These are phyloP conservation scores for Chlamydomonas schloesseri DNA, from an alignment of 139 green algal species.

Conservation along the genomic window DNA sequence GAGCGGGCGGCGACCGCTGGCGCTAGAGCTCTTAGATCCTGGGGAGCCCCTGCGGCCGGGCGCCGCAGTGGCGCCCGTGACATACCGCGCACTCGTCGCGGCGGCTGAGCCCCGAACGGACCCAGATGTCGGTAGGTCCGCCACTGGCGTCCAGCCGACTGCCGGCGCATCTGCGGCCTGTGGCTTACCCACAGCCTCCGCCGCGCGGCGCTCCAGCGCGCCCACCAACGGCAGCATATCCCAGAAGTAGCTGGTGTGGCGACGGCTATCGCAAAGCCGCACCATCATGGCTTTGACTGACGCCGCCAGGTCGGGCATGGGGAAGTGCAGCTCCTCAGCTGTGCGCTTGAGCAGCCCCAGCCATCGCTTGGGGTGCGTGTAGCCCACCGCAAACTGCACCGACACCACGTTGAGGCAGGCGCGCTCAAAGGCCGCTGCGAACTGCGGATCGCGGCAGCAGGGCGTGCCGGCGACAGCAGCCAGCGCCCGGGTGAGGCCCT, in stretches of 20 bases:
- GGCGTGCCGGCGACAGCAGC: background rate
- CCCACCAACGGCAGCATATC: slow-evolving; percentile 38
- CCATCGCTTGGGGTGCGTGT: slow-evolving; percentile 46
- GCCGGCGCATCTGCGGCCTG: no score
- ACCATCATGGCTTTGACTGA: slow-evolving; percentile 23
- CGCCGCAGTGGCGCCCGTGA: no score
- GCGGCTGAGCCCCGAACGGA: no score
- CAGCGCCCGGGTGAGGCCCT: slow-evolving; percentile 19
- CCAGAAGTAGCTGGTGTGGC: slow-evolving; percentile 22
- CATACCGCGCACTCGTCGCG: no score
- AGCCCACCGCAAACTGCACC: slow-evolving; percentile 38
- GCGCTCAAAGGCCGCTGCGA: slow-evolving; percentile 29
- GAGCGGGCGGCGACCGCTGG: no score
- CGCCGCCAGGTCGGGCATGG: slow-evolving; percentile 17
- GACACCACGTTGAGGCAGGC: slow-evolving; percentile 17
- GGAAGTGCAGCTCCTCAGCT: slow-evolving; percentile 7
- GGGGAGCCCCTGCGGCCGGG: no score
- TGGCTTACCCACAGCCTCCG: background rate
- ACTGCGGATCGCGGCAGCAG: slow-evolving; percentile 32
- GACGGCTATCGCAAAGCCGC: slow-evolving; percentile 22
- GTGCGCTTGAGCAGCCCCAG: background rate
- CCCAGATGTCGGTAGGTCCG: no score
- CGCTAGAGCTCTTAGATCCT: no score
- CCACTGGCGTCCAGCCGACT: no score
- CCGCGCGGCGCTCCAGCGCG: slow-evolving; percentile 17